phyloP scores from a whole-genome alignment of 495 filamentous ascomycete species.

The Tuber melanosporum region DNA sequence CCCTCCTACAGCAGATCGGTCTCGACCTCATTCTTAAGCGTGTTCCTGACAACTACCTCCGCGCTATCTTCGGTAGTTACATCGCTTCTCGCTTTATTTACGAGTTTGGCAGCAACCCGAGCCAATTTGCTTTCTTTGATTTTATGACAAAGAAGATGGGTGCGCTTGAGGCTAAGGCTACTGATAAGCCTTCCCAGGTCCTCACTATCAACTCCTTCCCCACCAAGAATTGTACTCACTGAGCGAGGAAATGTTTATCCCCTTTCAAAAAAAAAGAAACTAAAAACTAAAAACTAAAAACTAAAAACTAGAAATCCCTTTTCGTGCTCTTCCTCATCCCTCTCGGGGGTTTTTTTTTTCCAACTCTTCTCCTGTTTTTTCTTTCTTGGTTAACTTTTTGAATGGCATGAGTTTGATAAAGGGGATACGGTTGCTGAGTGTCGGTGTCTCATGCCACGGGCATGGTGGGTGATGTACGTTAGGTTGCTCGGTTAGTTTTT shows the following conservation, averaged over 20 bases:
- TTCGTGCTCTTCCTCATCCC: not conserved
- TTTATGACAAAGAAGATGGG: conserved; percentile 49
- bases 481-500: conserved; percentile 6
- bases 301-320: not conserved
- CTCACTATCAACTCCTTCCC: not conserved
- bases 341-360: not conserved
- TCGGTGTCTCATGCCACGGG: not conserved
- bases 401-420: conserved; percentile 15
- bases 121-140: conserved; percentile 96
- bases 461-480: conserved; percentile 8
- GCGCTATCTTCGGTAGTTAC: conserved; percentile 92
- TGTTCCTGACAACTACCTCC: conserved; percentile 86
- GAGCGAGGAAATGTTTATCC: not conserved
- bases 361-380: not conserved
- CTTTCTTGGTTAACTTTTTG: conserved; percentile 7
- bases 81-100: conserved; percentile 94
- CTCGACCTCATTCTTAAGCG: conserved; percentile 77
- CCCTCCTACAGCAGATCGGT: conserved; percentile 82
- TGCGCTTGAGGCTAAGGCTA: conserved; percentile 12
- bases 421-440: not conserved
- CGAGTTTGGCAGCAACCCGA: conserved; percentile 81
- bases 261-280: not conserved
- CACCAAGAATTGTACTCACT: not conserved
- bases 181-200: not conserved
- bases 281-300: not conserved